Evolutionary conservation across 192 early-diverging fungal genomes (phyloP).

Genomic region (Entophlyctis helioformis): DNA sequence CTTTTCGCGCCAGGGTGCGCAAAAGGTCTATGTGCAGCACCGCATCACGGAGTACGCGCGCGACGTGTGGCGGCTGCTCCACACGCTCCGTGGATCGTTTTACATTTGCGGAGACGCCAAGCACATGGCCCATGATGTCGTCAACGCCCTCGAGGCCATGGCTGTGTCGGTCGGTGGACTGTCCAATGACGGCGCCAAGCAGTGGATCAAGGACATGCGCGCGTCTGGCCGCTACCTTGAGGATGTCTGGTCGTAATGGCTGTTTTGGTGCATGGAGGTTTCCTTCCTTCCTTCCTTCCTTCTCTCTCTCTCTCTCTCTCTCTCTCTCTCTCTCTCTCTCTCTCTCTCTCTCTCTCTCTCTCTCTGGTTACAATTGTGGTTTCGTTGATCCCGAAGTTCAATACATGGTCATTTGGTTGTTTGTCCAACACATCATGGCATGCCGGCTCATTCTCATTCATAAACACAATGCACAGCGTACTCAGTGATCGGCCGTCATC

Average conservation of each 20-base stretch:
- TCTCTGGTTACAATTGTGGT: too few species aligned
- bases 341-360: too few species aligned
- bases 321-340: too few species aligned
- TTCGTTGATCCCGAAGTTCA: too few species aligned
- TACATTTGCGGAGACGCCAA: conserved; percentile 97
- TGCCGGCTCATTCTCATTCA: too few species aligned
- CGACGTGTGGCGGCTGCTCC: conserved; percentile 71
- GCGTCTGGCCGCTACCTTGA: conserved; percentile 76
- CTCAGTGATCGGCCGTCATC: too few species aligned
- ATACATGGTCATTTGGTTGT: too few species aligned
- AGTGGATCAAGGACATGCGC: conserved; percentile 79
- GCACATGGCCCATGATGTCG: conserved; percentile 89
- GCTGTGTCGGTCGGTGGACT: conserved; percentile 54
- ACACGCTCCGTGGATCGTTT: conserved; percentile 60
- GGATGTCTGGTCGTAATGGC: conserved; percentile 96
- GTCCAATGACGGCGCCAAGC: conserved; percentile 46
- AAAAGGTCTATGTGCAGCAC: conserved; percentile 90
- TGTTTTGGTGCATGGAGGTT: too few species aligned
- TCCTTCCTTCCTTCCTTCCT: too few species aligned
- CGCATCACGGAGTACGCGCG: conserved; percentile 60
- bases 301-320: too few species aligned
- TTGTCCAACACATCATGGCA: too few species aligned
- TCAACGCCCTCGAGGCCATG: conserved; percentile 49
- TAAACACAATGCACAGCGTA: too few species aligned
- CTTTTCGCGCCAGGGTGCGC: conserved; percentile 64